Base-by-base conservation (phyloP, 345 rosid genomes). In the Boechera divaricarpa region DNA sequence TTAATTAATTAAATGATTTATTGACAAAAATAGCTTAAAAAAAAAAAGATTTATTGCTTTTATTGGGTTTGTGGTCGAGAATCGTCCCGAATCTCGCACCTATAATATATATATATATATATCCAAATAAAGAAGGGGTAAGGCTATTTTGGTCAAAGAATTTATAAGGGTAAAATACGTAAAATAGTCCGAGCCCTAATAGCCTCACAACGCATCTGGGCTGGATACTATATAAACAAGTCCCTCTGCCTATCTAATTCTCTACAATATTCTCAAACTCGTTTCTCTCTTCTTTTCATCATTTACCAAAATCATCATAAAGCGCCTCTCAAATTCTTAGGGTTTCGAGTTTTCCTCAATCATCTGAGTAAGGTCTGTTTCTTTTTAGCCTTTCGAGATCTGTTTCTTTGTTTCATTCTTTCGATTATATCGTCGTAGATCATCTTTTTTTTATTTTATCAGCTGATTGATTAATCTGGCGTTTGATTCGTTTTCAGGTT, bases 401-500 rank as follows among this genome's bases (percentile, higher is more conserved):
- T 69, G 47, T 62, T 58, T 44, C 41, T 39, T 63, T 41, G 7
- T 29, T 55, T 49, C 4, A 3, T 32, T 21, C 8, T 28, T 13
- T 1, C 5, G 28, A n/a, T 70, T 3, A 3, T 1, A 5, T 44
- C 10, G 7, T 57, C 31, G 24, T 21, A 21, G 1, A 21, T 21
- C 52, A 48, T 61, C 26, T 15, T 53, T n/a, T 42, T 44, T 18
- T 2, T 24, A 16, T 15, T 38, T 12, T 18, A 61, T 70, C 38
- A 48, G 21, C 41, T 55, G 21, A 72, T 21, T 55, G 21, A 72
- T 21, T 68, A 33, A 52, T 48, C 16, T 48, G 45, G 52, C 29
- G n/a, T 48, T 57, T 71, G 55, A 10, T 72, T 49, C 7, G 38
- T 77, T 77, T 58, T 65, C 81, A 77, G 81, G 68, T 63, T 77